A percentile compares a stretch with the other conserved stretches of the same genome.
phyloP scores from a whole-genome alignment of 176 grass and related monocot genomes.

The Calamus simplicifolius region DNA sequence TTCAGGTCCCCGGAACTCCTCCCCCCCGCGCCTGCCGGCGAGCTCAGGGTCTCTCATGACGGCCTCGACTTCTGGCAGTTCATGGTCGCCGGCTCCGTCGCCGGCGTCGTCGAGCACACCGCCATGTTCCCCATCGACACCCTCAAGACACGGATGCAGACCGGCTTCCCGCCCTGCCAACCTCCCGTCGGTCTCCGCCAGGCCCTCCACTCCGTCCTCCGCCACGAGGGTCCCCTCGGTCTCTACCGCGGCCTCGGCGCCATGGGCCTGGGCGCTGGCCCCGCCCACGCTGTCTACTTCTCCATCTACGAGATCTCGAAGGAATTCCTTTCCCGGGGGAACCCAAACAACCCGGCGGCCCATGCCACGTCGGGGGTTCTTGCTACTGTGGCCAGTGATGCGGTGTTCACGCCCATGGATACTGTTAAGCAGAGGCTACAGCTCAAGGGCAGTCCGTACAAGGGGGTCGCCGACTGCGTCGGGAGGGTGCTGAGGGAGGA shows the following conservation, averaged over 20 bases:
- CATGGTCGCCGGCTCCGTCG: constrained; percentile 17
- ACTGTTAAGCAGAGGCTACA: constrained; percentile 22
- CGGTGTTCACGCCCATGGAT: constrained; percentile 22
- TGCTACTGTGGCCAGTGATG: constrained; percentile 18
- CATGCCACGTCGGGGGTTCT: constrained; percentile 12
- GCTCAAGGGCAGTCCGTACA: constrained; percentile 19
- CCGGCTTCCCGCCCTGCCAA: neutral
- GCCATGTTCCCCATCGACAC: constrained; percentile 20
- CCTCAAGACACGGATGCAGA: constrained; percentile 20
- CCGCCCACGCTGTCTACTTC: constrained; percentile 17
- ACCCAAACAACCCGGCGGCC: constrained; percentile 4
- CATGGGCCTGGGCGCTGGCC: constrained; percentile 18
- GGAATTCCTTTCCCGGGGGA: constrained; percentile 2
- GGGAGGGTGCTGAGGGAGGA: constrained; percentile 9
- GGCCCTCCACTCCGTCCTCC: constrained; percentile 4
- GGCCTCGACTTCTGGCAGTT: constrained; percentile 18
- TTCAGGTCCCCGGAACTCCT: constrained; percentile 9
- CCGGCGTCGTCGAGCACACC: constrained; percentile 20
- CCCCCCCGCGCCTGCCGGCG: neutral
- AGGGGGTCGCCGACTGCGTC: constrained; percentile 19
- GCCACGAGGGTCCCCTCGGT: constrained; percentile 11
- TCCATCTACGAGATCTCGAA: constrained; percentile 13
- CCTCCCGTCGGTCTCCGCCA: constrained; percentile 7
- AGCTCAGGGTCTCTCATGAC: neutral
- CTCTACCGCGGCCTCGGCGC: constrained; percentile 16